A percentile compares a stretch with the other conserved stretches of the same genome.
These are phyloP conservation scores for Ilex aquifolium DNA, from an alignment of 257 asterid species.

Conservation along the genomic window DNA sequence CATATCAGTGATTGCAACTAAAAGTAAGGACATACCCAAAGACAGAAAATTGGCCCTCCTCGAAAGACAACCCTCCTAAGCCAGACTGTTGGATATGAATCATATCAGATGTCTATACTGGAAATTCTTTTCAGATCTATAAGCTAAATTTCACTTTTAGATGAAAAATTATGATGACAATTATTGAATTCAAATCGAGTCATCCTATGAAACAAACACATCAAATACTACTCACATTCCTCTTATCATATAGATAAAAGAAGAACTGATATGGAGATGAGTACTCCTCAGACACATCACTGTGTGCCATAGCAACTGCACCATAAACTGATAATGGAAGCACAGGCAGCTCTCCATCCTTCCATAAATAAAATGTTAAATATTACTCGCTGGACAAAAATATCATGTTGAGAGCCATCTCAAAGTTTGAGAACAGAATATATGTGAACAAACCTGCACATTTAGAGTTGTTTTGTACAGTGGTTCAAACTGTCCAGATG, in stretches of 20 bases:
- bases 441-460: conserved; percentile 52
- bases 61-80: conserved; percentile 91
- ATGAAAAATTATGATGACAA: too few species aligned
- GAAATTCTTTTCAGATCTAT: too few species aligned
- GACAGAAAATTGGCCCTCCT: conserved; percentile 93
- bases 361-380: conserved; percentile 14
- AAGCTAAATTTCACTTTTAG: too few species aligned
- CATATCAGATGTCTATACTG: background rate
- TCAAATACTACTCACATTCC: conserved; percentile 59
- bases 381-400: background rate
- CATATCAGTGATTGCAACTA: background rate
- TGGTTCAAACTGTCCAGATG: conserved; percentile 95
- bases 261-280: conserved; percentile 97
- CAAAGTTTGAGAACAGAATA: background rate
- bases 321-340: conserved; percentile 95
- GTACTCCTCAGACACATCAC: conserved; percentile 67
- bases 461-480: conserved; percentile 77
- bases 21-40: conserved; percentile 50
- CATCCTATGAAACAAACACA: too few species aligned
- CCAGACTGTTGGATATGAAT: conserved; percentile 54
- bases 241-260: conserved; percentile 90
- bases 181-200: too few species aligned
- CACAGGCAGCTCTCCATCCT: conserved; percentile 98
- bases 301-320: conserved; percentile 91
- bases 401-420: background rate